Conservation (phyloP, 345 rosid genomes). For the Hibiscus tridactylites region DNA sequence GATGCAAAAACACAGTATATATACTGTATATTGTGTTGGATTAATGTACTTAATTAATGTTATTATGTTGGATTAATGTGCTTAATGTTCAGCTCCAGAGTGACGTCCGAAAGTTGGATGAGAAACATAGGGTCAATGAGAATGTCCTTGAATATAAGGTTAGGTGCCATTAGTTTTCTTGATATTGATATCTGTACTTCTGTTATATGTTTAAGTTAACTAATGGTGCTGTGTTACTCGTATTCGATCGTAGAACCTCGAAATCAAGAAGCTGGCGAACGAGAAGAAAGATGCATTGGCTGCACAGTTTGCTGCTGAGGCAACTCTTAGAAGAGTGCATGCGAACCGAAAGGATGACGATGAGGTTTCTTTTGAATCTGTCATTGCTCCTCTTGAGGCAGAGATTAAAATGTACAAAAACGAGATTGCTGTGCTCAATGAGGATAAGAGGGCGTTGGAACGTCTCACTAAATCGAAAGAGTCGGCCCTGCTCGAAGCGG, state of each 20-base stretch:
- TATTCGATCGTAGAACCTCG: conserved; percentile 48
- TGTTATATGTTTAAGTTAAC: background rate
- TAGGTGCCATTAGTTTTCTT: conserved; percentile 23
- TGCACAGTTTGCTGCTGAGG: conserved; percentile 86
- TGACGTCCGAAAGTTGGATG: conserved; percentile 43
- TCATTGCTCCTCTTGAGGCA: conserved; percentile 83
- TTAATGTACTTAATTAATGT: too few species aligned
- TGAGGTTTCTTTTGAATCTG: conserved; percentile 47
- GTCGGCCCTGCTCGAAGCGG: conserved; percentile 81
- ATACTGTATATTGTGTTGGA: too few species aligned
- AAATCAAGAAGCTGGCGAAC: conserved; percentile 51
- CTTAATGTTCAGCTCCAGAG: conserved; percentile 39
- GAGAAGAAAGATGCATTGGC: conserved; percentile 82
- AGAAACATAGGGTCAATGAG: conserved; percentile 42
- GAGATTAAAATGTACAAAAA: conserved; percentile 68
- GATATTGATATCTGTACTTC: background rate
- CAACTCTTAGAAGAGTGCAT: conserved; percentile 66
- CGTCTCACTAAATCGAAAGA: conserved; percentile 84
- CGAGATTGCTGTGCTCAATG: conserved; percentile 61
- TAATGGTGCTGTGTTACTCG: background rate
- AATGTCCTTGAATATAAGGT: conserved; percentile 48
- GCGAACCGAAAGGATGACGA: conserved; percentile 62
- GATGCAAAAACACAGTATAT: too few species aligned
- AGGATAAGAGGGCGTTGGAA: conserved; percentile 88
- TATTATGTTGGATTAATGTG: too few species aligned